Conservation (phyloP, 1,139 yeast species). For the Pneumocystis oryctolagi region DNA sequence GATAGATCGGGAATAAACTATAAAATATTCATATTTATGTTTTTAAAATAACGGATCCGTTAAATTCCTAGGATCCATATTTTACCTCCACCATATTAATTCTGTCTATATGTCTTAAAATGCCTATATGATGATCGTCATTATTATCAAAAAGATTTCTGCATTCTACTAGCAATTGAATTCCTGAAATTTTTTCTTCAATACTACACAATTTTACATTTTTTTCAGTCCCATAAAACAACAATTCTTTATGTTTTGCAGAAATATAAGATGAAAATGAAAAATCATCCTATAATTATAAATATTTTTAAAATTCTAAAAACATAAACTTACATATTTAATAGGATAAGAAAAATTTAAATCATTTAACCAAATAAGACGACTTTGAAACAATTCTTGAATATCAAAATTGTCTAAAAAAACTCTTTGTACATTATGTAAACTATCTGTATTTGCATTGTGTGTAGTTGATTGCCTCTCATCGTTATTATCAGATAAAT, state of each 20-base stretch:
- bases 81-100: not conserved
- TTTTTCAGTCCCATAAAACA: not conserved
- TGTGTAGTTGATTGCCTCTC: not conserved
- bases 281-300: not conserved
- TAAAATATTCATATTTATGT: not conserved
- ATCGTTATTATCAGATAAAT: not conserved
- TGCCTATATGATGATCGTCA: not conserved
- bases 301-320: not conserved
- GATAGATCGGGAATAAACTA: conserved; percentile 41
- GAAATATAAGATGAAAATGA: not conserved
- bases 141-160: not conserved
- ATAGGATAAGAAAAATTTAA: not conserved
- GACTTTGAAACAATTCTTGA: not conserved
- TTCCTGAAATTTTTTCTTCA: not conserved
- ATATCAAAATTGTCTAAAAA: not conserved
- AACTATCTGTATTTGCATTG: not conserved
- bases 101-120: not conserved
- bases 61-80: not conserved
- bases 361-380: not conserved
- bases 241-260: not conserved
- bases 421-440: not conserved
- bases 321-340: not conserved
- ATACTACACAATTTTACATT: not conserved
- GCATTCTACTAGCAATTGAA: not conserved
- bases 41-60: not conserved